phyloP scores from a whole-genome alignment of 1,139 yeast genomes.

The Petasospora fabianii region DNA sequence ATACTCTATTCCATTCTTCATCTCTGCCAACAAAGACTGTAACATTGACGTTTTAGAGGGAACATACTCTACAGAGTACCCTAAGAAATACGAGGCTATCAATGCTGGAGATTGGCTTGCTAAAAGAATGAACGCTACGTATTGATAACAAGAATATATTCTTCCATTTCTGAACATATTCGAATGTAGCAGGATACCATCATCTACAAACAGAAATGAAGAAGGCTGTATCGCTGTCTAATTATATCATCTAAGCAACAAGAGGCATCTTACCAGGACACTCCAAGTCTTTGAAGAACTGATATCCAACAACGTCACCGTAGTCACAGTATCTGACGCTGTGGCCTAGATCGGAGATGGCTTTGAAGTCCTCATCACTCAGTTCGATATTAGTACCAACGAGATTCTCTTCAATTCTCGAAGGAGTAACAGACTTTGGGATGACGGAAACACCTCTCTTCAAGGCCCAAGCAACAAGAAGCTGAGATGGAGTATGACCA shows the following conservation, averaged over 20 bases:
- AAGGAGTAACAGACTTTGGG: constrained; percentile 66
- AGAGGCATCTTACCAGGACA: constrained; percentile 28
- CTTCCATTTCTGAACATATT: too few relatives aligned
- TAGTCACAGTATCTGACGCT: constrained; percentile 30
- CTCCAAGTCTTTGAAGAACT: constrained; percentile 30
- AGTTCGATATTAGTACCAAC: constrained; percentile 44
- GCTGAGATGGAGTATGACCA: constrained; percentile 55
- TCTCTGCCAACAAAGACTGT: constrained; percentile 20
- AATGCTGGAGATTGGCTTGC: constrained; percentile 21
- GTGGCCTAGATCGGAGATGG: constrained; percentile 48
- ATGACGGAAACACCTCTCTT: constrained; percentile 66
- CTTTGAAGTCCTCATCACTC: constrained; percentile 46
- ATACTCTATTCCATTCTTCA: constrained; percentile 26
- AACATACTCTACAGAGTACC: constrained; percentile 25
- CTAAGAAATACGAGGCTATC: constrained; percentile 31
- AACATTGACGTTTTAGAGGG: constrained; percentile 25
- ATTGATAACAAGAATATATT: too few relatives aligned
- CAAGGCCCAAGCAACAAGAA: constrained; percentile 77
- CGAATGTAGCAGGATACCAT: background rate
- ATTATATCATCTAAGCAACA: background rate
- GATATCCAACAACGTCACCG: constrained; percentile 30
- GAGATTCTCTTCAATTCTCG: constrained; percentile 57
- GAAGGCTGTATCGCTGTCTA: background rate
- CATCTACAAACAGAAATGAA: background rate
- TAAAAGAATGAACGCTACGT: constrained; percentile 8